phyloP scores from a whole-genome alignment of 371 early-diverging fungal genomes.

The Gilbertella persicaria region DNA sequence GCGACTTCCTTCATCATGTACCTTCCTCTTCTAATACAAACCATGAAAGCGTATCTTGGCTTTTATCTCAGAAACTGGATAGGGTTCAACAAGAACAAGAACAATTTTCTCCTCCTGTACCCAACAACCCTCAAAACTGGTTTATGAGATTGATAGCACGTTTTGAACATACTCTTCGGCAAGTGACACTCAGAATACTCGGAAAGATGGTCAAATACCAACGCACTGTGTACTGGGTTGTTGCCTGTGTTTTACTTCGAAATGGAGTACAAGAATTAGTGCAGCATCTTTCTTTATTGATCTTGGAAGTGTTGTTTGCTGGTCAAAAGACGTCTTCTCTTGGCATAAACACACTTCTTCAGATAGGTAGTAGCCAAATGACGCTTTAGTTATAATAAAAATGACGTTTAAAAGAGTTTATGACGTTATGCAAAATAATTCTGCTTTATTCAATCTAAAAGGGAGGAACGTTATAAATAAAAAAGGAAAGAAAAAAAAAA shows the following conservation, averaged over 20 bases:
- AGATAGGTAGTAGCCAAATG: neutral
- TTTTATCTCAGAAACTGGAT: slow-evolving; percentile 19
- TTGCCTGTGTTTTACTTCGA: slow-evolving; percentile 32
- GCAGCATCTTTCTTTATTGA: slow-evolving; percentile 27
- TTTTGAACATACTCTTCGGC: slow-evolving; percentile 1
- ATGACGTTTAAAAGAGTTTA: neutral
- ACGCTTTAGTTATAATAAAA: neutral
- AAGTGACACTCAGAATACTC: slow-evolving; percentile 10
- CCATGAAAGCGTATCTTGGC: slow-evolving; percentile 7
- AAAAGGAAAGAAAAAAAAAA: too few species aligned
- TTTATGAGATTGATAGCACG: slow-evolving; percentile 4
- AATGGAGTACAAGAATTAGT: slow-evolving; percentile 35
- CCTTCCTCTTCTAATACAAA: neutral
- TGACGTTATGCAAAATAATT: too few species aligned
- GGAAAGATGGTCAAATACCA: slow-evolving; percentile 27
- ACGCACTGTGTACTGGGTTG: slow-evolving; percentile 37
- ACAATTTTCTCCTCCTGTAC: too few species aligned
- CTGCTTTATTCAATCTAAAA: too few species aligned
- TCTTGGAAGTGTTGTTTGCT: slow-evolving; percentile 24
- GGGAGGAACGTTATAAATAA: too few species aligned
- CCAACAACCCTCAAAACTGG: neutral
- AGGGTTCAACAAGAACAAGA: slow-evolving; percentile 6
- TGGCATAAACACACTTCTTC: neutral
- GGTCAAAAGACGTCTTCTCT: neutral
- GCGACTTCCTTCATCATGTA: slow-evolving; percentile 9